Conservation (phyloP, 805 yeast genomes). For the Isabelozyma pseudorhagii region DNA sequence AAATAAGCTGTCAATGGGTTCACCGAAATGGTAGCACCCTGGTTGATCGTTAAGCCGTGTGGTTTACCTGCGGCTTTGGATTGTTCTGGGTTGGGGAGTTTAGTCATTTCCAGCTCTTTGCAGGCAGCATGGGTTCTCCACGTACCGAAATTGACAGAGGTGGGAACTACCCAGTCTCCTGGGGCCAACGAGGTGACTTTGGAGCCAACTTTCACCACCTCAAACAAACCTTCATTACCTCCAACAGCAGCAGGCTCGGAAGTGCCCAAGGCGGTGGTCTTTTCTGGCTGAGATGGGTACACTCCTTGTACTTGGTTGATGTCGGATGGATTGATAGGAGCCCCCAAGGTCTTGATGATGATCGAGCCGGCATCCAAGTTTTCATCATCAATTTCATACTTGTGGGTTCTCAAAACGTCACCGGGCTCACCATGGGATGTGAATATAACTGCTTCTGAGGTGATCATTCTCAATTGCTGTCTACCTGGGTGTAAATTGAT, state of each 20-base stretch:
- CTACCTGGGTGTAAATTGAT: background rate
- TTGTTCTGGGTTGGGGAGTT: slow-evolving; percentile 52
- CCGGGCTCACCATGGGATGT: slow-evolving; percentile 65
- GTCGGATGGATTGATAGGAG: slow-evolving; percentile 44
- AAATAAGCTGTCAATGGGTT: slow-evolving; percentile 92
- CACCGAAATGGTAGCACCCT: slow-evolving; percentile 87
- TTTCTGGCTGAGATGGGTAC: slow-evolving; percentile 45
- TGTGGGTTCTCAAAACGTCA: slow-evolving; percentile 51
- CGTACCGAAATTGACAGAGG: slow-evolving; percentile 78
- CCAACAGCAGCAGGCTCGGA: slow-evolving; percentile 72
- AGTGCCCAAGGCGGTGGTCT: slow-evolving; percentile 53
- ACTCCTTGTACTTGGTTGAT: slow-evolving; percentile 47
- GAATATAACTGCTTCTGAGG: slow-evolving; percentile 68
- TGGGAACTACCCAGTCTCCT: slow-evolving; percentile 91
- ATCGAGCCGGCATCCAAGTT: slow-evolving; percentile 35
- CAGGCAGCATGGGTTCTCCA: slow-evolving; percentile 83
- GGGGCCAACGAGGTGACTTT: slow-evolving; percentile 42
- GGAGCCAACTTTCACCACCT: slow-evolving; percentile 71
- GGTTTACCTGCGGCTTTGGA: slow-evolving; percentile 36
- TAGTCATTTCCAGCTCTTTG: slow-evolving; percentile 49
- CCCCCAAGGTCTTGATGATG: slow-evolving; percentile 34
- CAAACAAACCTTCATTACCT: slow-evolving; percentile 92
- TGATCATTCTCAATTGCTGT: slow-evolving; percentile 29
- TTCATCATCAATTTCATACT: slow-evolving; percentile 46
- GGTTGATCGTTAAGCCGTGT: slow-evolving; percentile 36